Base-by-base conservation (phyloP, 2,329 filamentous ascomycete genomes). In the Metarhizium humberi region DNA sequence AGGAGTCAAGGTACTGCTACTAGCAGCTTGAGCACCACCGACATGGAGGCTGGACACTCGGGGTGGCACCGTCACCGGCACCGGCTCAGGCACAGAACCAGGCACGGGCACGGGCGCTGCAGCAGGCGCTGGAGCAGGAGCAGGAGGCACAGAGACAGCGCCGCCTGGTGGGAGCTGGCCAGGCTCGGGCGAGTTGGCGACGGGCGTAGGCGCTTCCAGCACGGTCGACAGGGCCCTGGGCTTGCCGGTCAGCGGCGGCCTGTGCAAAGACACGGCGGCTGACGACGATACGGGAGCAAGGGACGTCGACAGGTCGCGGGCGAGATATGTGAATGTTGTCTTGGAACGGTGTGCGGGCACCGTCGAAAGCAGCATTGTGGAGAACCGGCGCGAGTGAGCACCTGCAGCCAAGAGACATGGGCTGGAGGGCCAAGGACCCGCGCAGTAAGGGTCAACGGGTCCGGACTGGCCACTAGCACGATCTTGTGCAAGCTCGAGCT, bases 311-410 rank as follows among this genome's bases (percentile, higher is more conserved):
- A 1, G 25, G 40, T 32, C 18, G 53, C 45, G 53, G 53, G 47
- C 10, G 34, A 54, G 45, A 50, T 50, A 42, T 45, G 16, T 34
- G 25, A 25, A 25, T 34, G 32, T 34, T 54, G 53, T 51, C 49
- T 52, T 40, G 53, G 40, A 48, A 29, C 38, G 48, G 51, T 47
- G 47, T 6, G 38, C 50, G 14, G 53, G 29, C 11, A 25, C 16
- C 30, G 49, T 48, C 34, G 53, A 51, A n/a, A 30, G 14, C 53
- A 47, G 45, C 49, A 45, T 55, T 40, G 53, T 40, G 42, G 51
- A 20, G 45, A 48, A 40, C 38, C 38, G 13, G 14, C 45, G 32
- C 20, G 13, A 47, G 14, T 14, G 42, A 16, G 38, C 38, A 34
- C 32, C 6, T 34, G 32, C 32, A 34, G 32, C 32, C 32, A 34